phyloP scores from a whole-genome alignment of 768 basidiomycete genomes.

The Pleurotus eryngii region DNA sequence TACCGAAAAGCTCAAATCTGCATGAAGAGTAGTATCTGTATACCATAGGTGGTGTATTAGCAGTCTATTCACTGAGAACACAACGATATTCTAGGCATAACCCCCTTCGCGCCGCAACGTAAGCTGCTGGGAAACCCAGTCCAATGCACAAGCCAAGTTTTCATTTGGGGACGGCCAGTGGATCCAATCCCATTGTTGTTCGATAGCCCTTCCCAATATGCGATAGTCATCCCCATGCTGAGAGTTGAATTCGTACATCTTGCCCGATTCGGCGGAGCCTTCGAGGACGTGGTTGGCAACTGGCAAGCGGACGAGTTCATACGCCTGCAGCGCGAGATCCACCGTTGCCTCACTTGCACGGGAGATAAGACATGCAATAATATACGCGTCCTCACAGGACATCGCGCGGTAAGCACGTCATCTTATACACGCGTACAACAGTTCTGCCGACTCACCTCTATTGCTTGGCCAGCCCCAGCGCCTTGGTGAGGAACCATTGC shows the following conservation, averaged over 20 bases:
- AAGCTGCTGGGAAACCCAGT: background rate
- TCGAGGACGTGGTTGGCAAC: constrained; percentile 30
- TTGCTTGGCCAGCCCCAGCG: constrained; percentile 26
- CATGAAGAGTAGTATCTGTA: constrained; percentile 4
- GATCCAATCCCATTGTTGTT: constrained; percentile 41
- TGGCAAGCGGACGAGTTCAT: constrained; percentile 30
- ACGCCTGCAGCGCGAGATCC: constrained; percentile 24
- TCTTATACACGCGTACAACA: background rate
- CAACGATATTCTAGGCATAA: background rate
- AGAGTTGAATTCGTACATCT: constrained; percentile 37
- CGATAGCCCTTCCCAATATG: constrained; percentile 36
- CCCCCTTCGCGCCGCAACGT: background rate
- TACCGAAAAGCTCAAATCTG: constrained; percentile 74
- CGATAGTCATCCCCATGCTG: constrained; percentile 32
- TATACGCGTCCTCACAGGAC: constrained; percentile 22
- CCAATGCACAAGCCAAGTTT: constrained; percentile 21
- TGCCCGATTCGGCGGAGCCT: constrained; percentile 30
- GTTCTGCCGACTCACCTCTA: constrained; percentile 17
- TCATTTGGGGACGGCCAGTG: constrained; percentile 29
- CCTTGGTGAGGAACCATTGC: constrained; percentile 27
- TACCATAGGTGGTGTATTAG: background rate
- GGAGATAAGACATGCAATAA: constrained; percentile 18
- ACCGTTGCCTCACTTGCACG: constrained; percentile 10
- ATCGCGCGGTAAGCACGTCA: background rate
- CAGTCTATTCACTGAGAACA: background rate